Percentiles rank a stretch among this genome's conserved stretches.
These are phyloP conservation scores for Sporisorium iseilematis-ciliati DNA, from an alignment of 1,284 basidiomycete species.

Conservation along the genomic window DNA sequence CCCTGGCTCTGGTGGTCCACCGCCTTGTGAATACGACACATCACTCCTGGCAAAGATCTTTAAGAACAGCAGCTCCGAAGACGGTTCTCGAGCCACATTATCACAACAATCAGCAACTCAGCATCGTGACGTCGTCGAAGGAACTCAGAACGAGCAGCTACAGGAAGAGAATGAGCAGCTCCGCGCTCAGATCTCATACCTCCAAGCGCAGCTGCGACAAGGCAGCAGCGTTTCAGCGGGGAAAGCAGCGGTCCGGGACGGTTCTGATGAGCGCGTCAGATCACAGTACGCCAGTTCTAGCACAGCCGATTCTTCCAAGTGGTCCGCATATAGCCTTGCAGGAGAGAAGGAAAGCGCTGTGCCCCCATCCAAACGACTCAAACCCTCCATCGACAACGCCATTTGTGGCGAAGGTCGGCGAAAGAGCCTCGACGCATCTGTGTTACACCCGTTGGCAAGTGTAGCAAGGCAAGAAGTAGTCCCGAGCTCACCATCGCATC, in stretches of 20 bases:
- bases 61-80: constrained; percentile 14
- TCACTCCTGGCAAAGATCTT: constrained; percentile 40
- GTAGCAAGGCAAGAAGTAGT: constrained; percentile 3
- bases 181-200: constrained; percentile 19
- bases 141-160: not conserved
- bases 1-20: constrained; percentile 1
- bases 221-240: not conserved
- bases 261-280: not conserved
- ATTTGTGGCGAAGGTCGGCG: constrained; percentile 2
- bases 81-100: not conserved
- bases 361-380: constrained; percentile 6
- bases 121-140: not conserved
- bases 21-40: constrained; percentile 41
- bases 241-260: not conserved
- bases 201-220: constrained; percentile 11
- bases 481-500: not conserved
- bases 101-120: constrained; percentile 1
- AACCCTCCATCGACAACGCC: too few species aligned
- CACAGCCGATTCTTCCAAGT: not conserved
- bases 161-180: constrained; percentile 27
- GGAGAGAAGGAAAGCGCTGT: constrained; percentile 1
- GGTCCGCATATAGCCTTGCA: constrained; percentile 1
- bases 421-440: not conserved
- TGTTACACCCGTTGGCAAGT: not conserved
- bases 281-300: not conserved